phyloP scores from a whole-genome alignment of 306 rosid species.

The Alnus rubra region DNA sequence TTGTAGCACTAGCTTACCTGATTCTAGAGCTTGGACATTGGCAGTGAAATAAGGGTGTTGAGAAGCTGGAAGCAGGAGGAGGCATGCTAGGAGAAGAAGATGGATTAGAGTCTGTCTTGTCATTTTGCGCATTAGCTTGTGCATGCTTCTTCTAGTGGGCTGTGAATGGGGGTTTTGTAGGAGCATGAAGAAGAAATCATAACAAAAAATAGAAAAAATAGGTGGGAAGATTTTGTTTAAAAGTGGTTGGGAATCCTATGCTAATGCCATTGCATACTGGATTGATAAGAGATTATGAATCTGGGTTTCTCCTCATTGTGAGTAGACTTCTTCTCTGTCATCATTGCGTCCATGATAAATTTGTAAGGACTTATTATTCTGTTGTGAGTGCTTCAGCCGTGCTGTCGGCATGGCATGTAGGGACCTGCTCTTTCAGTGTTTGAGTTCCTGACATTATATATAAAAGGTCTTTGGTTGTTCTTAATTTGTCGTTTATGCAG shows the following conservation, averaged over 20 bases:
- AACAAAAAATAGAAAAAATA: conserved; percentile 37
- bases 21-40: conserved; percentile 40
- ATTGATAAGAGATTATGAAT: conserved; percentile 50
- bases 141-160: conserved; percentile 22
- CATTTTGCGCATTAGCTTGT: conserved; percentile 42
- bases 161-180: conserved; percentile 24
- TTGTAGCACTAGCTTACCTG: conserved; percentile 45
- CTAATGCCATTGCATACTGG: conserved; percentile 33
- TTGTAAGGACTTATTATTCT: conserved; percentile 37
- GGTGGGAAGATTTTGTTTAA: conserved; percentile 47
- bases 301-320: conserved; percentile 47
- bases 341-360: conserved; percentile 63
- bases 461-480: background rate
- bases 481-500: background rate
- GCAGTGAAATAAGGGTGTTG: conserved; percentile 33
- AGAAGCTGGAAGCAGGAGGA: conserved; percentile 61
- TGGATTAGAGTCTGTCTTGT: conserved; percentile 42
- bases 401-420: conserved; percentile 43
- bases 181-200: conserved; percentile 47
- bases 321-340: conserved; percentile 60
- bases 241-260: conserved; percentile 67
- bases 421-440: conserved; percentile 24
- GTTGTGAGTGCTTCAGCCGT: conserved; percentile 36
- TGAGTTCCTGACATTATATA: background rate
- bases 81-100: conserved; percentile 51